These are phyloP conservation scores for Backusella morwellensis DNA, from an alignment of 192 early-diverging fungal genomes.

Conservation along the genomic window DNA sequence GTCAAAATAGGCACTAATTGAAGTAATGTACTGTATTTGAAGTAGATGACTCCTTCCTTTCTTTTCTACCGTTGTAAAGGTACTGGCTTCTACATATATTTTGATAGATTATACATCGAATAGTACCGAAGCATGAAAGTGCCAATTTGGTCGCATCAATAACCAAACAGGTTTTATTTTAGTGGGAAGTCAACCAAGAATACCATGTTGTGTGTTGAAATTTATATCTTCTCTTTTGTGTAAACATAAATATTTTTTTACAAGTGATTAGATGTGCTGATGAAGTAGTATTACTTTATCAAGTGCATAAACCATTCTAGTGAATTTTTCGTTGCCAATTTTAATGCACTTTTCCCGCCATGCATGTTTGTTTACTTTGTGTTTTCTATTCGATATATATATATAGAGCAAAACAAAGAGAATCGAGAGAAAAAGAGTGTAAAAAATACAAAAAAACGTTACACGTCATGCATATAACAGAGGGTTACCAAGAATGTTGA, in stretches of 20 bases:
- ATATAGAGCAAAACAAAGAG: neutral
- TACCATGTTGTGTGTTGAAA: neutral
- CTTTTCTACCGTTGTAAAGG: neutral
- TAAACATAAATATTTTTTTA: neutral
- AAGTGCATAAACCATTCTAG: neutral
- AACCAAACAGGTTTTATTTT: neutral
- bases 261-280: neutral
- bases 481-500: neutral
- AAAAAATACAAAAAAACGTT: neutral
- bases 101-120: neutral
- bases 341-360: neutral
- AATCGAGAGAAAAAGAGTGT: neutral
- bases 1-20: neutral
- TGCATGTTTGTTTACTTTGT: neutral
- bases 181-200: neutral
- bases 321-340: neutral
- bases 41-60: neutral
- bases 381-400: neutral
- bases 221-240: neutral
- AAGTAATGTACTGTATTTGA: neutral
- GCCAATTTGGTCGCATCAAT: too few relatives aligned
- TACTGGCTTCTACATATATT: neutral
- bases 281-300: neutral
- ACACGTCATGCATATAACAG: neutral
- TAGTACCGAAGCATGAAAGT: too few relatives aligned